Evolutionary conservation across 2,329 filamentous ascomycete genomes (phyloP), one percentile per base, ranked within the genome.

Genomic region (Monosporascus sp.): DNA sequence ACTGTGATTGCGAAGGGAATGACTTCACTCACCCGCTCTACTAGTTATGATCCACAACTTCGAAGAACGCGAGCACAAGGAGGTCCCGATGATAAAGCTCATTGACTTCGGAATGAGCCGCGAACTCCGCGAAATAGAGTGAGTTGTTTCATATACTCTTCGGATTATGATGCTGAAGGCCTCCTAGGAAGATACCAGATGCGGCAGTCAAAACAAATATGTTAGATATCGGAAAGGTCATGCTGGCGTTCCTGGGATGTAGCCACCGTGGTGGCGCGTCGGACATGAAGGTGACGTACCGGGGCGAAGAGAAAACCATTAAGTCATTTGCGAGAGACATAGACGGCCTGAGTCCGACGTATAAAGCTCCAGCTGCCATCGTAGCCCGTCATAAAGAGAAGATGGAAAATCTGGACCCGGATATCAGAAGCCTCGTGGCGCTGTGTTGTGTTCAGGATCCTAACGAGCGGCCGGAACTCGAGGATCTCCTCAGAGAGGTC

Each of bases 41-140:
- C 49, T 52, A 63, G 61, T 63, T 26, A 60, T 63, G 58, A 54
- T 63, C 24, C 55, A 57, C 17, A 48, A 56, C 14, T 46, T 59
- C 22, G 58, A 61, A 27, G 46, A 48, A 6, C 2, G n/a, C 3
- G 58, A 59, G 20, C 61, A 63, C 26, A 20, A 8, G 1, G n/a
- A 41, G 5, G 46, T 62, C 3, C 58, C 60, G 1, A 46, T 58
- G 8, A 50, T 63, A 5, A 59, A 58, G 44, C 48, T 62, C 19
- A 62, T 63, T 43, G 61, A 63, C 52, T 62, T 63, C 37, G 61
- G 61, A 22, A 47, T 46, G 31, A 43, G 51, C 27, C 41, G 53
- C 8, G 53, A 53, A 14, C 7, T 56, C 48, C 52, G n/a, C 38
- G 22, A 1, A 20, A 49, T 14, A n/a, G 52, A 48, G 57, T 60